phyloP scores from a whole-genome alignment of 2,329 filamentous ascomycete genomes.

The Pseudocercospora pini-densiflorae region DNA sequence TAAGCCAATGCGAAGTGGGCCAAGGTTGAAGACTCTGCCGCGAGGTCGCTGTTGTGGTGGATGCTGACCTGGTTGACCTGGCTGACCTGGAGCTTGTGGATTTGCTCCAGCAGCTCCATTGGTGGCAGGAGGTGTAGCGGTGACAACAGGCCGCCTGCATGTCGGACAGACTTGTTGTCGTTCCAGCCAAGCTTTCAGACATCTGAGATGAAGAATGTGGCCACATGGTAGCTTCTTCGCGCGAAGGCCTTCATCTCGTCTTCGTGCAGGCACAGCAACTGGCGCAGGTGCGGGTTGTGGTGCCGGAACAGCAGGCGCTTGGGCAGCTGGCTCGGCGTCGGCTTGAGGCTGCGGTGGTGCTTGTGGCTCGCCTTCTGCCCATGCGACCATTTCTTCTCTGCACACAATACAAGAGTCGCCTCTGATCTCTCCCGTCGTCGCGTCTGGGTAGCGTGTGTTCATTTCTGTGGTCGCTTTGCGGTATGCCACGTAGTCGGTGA shows the following conservation, averaged over 20 bases:
- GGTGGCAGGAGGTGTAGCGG: slow-evolving; percentile 22
- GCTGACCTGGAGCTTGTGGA: slow-evolving; percentile 14
- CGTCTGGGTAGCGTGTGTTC: slow-evolving; percentile 88
- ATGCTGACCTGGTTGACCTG: slow-evolving; percentile 38
- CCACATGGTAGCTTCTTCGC: slow-evolving; percentile 97
- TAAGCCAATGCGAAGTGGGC: slow-evolving; percentile 75
- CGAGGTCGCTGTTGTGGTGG: slow-evolving; percentile 43
- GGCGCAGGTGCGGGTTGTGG: slow-evolving; percentile 29
- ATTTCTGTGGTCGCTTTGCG: slow-evolving; percentile 91
- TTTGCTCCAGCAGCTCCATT: slow-evolving; percentile 26
- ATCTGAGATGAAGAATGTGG: slow-evolving; percentile 92
- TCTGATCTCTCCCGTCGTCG: slow-evolving; percentile 80
- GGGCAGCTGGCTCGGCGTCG: slow-evolving; percentile 7
- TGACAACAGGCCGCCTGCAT: slow-evolving; percentile 76
- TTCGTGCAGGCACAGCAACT: slow-evolving; percentile 38
- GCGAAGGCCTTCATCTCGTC: slow-evolving; percentile 78
- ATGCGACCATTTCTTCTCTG: slow-evolving; percentile 90
- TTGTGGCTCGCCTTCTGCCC: slow-evolving; percentile 51
- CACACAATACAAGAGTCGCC: slow-evolving; percentile 97
- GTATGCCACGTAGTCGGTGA: slow-evolving; percentile 88
- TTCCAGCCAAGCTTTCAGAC: slow-evolving; percentile 95
- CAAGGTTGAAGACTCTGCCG: slow-evolving; percentile 66
- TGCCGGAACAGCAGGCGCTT: slow-evolving; percentile 7
- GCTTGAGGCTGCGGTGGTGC: slow-evolving; percentile 33
- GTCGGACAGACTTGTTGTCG: slow-evolving; percentile 97